phyloP scores from a whole-genome alignment of 164 flowering plant species.

The Houttuynia cordata region DNA sequence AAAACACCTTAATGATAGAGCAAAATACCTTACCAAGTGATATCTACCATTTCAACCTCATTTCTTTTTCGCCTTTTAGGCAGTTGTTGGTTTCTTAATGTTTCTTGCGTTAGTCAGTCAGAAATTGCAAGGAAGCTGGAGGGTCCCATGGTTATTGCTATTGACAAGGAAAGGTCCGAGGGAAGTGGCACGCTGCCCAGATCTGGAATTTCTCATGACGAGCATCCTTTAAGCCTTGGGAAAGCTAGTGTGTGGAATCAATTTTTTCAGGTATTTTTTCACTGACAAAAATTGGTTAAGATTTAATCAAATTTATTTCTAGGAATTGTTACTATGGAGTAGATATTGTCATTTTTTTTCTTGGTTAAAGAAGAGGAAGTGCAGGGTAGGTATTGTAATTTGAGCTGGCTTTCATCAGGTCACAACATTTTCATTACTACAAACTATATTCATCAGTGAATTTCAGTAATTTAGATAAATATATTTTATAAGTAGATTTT shows the following conservation, averaged over 20 bases:
- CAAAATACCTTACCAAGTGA: neutral
- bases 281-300: neutral
- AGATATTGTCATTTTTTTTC: too few relatives aligned
- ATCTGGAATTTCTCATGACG: conserved; percentile 68
- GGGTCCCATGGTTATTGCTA: conserved; percentile 24
- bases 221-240: conserved; percentile 96
- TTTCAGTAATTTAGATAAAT: too few relatives aligned
- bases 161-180: conserved; percentile 26
- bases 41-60: neutral
- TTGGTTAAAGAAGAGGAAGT: too few relatives aligned
- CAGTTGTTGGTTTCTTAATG: conserved; percentile 33
- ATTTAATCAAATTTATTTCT: neutral
- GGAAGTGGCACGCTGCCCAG: conserved; percentile 59
- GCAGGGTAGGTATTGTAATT: too few relatives aligned
- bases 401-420: too few relatives aligned
- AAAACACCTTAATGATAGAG: too few relatives aligned
- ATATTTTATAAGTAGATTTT: too few relatives aligned
- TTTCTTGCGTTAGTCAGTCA: conserved; percentile 83
- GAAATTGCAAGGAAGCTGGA: conserved; percentile 84
- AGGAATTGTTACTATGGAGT: neutral
- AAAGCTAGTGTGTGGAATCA: conserved; percentile 85
- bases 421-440: too few relatives aligned
- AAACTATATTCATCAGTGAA: too few relatives aligned
- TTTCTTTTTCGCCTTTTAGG: neutral
- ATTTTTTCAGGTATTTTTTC: conserved; percentile 71